phyloP scores from a whole-genome alignment of 352 stramenopile genomes.

The Phytophthora hybrid region DNA sequence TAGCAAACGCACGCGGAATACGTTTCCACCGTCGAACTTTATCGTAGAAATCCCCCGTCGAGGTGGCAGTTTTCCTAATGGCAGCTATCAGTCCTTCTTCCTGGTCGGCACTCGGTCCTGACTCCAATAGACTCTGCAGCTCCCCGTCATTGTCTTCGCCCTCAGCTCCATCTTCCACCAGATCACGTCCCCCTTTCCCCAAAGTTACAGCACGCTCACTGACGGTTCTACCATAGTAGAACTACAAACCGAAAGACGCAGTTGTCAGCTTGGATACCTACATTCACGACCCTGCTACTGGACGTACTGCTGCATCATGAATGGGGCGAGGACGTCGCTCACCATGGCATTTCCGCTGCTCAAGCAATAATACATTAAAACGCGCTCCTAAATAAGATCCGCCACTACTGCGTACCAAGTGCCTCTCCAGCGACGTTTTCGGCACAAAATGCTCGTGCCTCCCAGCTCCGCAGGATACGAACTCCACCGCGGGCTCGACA shows the following conservation, averaged over 20 bases:
- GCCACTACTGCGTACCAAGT: too few species aligned
- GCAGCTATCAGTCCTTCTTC: slow-evolving; percentile 30
- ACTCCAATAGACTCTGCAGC: slow-evolving; percentile 34
- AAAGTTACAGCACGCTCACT: neutral
- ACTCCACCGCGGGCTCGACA: slow-evolving; percentile 37
- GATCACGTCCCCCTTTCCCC: neutral
- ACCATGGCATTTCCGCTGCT: slow-evolving; percentile 43
- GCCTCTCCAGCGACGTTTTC: slow-evolving; percentile 36
- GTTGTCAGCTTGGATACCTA: neutral
- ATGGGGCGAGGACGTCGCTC: slow-evolving; percentile 29
- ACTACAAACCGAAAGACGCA: slow-evolving; percentile 15
- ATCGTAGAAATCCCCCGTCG: slow-evolving; percentile 50
- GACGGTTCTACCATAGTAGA: slow-evolving; percentile 39
- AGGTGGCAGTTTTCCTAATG: slow-evolving; percentile 34
- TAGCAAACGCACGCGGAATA: slow-evolving; percentile 58
- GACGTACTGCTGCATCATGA: slow-evolving; percentile 30
- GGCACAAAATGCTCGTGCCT: slow-evolving; percentile 52
- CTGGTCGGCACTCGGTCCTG: neutral
- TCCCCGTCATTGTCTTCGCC: slow-evolving; percentile 1
- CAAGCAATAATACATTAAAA: neutral
- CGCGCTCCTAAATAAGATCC: too few species aligned
- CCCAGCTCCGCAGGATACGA: slow-evolving; percentile 44
- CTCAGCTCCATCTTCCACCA: too few species aligned
- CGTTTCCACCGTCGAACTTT: slow-evolving; percentile 54
- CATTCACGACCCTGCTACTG: neutral